Conservation (phyloP, 805 yeast species). For the Candida pseudoglaebosa region DNA sequence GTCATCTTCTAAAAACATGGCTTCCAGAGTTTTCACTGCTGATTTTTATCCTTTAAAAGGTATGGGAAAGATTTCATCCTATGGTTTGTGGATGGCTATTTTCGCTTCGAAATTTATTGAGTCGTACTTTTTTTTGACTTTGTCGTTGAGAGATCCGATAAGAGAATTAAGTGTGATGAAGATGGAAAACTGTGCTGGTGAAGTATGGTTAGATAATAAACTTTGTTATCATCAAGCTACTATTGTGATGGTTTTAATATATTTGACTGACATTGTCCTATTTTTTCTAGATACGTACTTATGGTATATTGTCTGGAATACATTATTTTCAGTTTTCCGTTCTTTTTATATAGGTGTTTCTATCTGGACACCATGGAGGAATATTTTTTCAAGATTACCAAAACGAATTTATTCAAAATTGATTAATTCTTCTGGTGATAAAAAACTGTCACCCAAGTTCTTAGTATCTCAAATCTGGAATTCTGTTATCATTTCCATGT, state of each 20-base stretch:
- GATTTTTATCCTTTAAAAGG: conserved; percentile 53
- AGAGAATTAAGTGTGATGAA: conserved; percentile 60
- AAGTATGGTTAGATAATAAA: conserved; percentile 46
- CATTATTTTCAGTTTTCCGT: conserved; percentile 65
- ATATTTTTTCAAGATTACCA: conserved; percentile 71
- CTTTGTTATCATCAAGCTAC: conserved; percentile 57
- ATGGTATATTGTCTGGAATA: conserved; percentile 83
- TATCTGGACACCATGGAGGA: conserved; percentile 87
- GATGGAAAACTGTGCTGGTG: conserved; percentile 59
- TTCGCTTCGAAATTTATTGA: conserved; percentile 68
- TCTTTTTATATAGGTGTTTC: conserved; percentile 76
- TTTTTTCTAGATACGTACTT: conserved; percentile 79
- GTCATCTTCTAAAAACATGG: conserved; percentile 39
- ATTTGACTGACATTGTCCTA: conserved; percentile 59
- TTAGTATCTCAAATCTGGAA: conserved; percentile 77
- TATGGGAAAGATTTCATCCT: conserved; percentile 55
- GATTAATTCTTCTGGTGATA: conserved; percentile 40
- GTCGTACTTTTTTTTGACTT: conserved; percentile 72
- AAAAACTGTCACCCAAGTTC: conserved; percentile 44
- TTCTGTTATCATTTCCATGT: conserved; percentile 77
- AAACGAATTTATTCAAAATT: conserved; percentile 71
- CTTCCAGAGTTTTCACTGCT: conserved; percentile 58
- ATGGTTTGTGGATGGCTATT: conserved; percentile 65
- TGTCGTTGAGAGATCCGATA: conserved; percentile 70
- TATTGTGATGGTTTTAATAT: conserved; percentile 50